Conservation (phyloP, 2,329 filamentous ascomycete genomes). For the Hypoxylon sp. region DNA sequence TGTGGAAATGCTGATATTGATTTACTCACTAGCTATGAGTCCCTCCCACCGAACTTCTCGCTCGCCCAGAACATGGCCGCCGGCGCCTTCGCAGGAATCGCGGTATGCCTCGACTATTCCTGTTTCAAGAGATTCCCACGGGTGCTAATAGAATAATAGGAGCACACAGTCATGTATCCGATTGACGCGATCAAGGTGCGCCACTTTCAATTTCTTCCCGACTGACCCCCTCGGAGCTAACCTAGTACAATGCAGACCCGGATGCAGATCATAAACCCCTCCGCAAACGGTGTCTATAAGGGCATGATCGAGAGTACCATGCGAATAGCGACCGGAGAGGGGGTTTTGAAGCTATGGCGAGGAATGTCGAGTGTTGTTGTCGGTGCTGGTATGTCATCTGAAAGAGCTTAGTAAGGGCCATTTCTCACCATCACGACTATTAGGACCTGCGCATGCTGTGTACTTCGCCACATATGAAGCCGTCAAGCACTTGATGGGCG, state of each 20-base stretch:
- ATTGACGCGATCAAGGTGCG: slow-evolving; percentile 96
- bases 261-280: slow-evolving; percentile 95
- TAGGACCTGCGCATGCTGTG: slow-evolving; percentile 95
- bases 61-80: slow-evolving; percentile 95
- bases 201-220: slow-evolving; percentile 38
- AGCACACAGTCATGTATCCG: slow-evolving; percentile 99
- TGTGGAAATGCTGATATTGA: slow-evolving; percentile 38
- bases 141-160: slow-evolving; percentile 66
- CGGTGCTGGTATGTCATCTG: slow-evolving; percentile 80
- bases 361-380: slow-evolving; percentile 97
- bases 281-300: slow-evolving; percentile 83
- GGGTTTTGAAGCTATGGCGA: slow-evolving; percentile 92
- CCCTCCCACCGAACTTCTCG: slow-evolving; percentile 93
- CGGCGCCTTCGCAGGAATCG: slow-evolving; percentile 96
- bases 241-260: slow-evolving; percentile 76
- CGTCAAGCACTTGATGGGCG: slow-evolving; percentile 95
- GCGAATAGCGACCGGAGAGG: slow-evolving; percentile 91
- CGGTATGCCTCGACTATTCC: slow-evolving; percentile 66
- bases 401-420: slow-evolving; percentile 42
- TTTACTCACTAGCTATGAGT: slow-evolving; percentile 78
- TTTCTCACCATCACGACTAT: slow-evolving; percentile 27
- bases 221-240: slow-evolving; percentile 25
- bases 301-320: slow-evolving; percentile 93
- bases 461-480: slow-evolving; percentile 99
- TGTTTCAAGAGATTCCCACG: neutral